Evolutionary conservation across 805 yeast species (phyloP), one percentile per base, ranked within the genome.

Genomic region (Candida michaelii): DNA sequence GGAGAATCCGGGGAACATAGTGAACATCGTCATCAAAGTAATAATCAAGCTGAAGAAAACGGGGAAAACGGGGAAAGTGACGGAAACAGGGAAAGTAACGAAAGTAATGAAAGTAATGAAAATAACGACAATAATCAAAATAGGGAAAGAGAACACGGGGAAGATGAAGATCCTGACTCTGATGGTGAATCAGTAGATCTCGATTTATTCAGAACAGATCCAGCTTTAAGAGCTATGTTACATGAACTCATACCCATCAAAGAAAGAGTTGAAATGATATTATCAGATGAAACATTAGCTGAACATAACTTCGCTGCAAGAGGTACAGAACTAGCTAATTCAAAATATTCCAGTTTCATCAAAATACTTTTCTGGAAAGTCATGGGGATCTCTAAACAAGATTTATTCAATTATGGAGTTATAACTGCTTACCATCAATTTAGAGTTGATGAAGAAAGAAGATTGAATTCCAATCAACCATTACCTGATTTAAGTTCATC

Each of bases 381-480:
- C 4, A 77, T 82, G 82, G 84, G 85, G 1, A 67, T 82, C 27
- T 52, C 71, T 2, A 65, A 54, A 37, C 50, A 56, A 7, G 80
- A 82, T 46, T 50, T 82, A 40, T 72, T 69, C 52, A 66, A 77
- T 55, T 74, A 79, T 65, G 78, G 76, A 12, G 79, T 80, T 23
- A 18, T 55, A 14, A 50, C 48, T 9, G 30, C 47, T 9, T 50
- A 51, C 27, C 50, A 45, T 24, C 42, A 43, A 24, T 50, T 44
- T 36, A 25, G 58, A 30, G 15, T 46, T 10, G 50, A 40, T 4
- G 50, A 50, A 32, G 50, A 46, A 18, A 27, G 48, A 19, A 31
- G 45, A 17, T 10, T 12, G 15, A 27, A 37, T 21, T 37, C 40
- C 3, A 29, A 40, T 23, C 35, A 35, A 21, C 44, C 38, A 8